Evolutionary conservation across 768 basidiomycete species (phyloP).

Genomic region (Russula brevipes): DNA sequence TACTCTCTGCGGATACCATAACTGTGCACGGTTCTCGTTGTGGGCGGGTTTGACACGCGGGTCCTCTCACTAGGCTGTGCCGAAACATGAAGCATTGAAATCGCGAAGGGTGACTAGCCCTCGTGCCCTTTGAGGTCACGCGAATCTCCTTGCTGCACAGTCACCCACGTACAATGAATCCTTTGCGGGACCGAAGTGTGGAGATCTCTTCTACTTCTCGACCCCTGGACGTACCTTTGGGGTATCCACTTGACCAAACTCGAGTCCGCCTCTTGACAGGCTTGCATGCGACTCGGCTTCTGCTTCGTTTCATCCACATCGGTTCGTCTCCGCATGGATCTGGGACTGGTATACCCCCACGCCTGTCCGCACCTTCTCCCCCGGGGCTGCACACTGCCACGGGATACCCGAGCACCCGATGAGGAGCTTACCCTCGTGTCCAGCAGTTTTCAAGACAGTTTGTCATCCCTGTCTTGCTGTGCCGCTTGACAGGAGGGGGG

Average conservation of each 20-base stretch:
- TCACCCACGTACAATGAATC: not conserved
- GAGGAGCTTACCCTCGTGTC: not conserved
- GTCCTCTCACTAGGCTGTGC: too few species aligned
- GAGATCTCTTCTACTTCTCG: not conserved
- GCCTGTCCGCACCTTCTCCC: not conserved
- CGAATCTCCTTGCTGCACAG: not conserved
- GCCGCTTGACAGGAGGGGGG: not conserved
- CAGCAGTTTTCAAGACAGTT: not conserved
- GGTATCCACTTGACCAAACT: not conserved
- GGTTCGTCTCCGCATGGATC: too few species aligned
- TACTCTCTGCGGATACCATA: too few species aligned
- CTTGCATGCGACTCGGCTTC: not conserved
- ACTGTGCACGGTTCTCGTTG: too few species aligned
- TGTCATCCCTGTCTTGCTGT: too few species aligned
- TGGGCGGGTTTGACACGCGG: too few species aligned
- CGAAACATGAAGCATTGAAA: too few species aligned
- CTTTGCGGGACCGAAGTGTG: not conserved
- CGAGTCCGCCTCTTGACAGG: not conserved
- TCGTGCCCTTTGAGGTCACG: not conserved
- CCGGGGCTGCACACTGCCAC: not conserved
- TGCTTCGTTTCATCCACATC: not conserved
- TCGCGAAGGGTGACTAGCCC: not conserved
- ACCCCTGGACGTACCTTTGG: not conserved
- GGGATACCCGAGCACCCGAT: not conserved
- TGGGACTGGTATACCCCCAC: too few species aligned